Evolutionary conservation across 1,284 basidiomycete species (phyloP).

Genomic region (Ustilago nuda): DNA sequence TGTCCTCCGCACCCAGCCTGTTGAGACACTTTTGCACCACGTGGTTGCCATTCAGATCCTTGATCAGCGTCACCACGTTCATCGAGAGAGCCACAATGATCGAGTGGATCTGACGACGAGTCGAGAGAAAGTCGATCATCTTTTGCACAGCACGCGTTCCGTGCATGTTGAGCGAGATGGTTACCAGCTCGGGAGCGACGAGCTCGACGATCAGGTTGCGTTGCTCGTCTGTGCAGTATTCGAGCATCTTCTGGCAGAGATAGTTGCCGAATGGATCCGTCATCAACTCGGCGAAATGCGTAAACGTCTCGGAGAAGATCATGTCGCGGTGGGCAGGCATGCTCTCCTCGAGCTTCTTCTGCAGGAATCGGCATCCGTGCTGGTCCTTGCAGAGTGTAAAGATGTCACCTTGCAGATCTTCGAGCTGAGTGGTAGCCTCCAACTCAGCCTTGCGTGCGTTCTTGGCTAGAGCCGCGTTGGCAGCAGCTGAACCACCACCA

Average conservation of each 20-base stretch:
- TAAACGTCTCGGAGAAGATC: slow-evolving; percentile 98
- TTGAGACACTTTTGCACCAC: slow-evolving; percentile 99
- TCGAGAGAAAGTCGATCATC: slow-evolving; percentile 95
- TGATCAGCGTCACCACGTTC: slow-evolving; percentile 98
- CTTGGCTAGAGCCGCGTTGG: slow-evolving; percentile 35
- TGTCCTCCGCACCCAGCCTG: slow-evolving; percentile 96
- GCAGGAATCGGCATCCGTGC: slow-evolving; percentile 96
- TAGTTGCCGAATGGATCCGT: slow-evolving; percentile 99
- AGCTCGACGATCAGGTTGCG: slow-evolving; percentile 97
- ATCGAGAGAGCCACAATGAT: slow-evolving; percentile 96
- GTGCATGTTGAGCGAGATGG: slow-evolving; percentile 99
- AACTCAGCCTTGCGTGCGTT: slow-evolving; percentile 81
- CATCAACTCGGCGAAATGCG: slow-evolving; percentile 98
- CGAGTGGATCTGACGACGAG: slow-evolving; percentile 84
- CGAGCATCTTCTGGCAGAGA: slow-evolving; percentile 96
- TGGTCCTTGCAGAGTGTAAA: slow-evolving; percentile 96
- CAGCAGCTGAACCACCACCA: slow-evolving; percentile 19
- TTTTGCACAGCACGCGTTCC: slow-evolving; percentile 99
- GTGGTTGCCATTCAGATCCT: slow-evolving; percentile 99
- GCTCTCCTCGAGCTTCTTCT: slow-evolving; percentile 99
- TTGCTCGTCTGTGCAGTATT: slow-evolving; percentile 97
- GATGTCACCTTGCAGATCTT: slow-evolving; percentile 93
- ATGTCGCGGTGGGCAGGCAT: slow-evolving; percentile 81
- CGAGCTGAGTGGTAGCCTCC: slow-evolving; percentile 84
- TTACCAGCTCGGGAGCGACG: slow-evolving; percentile 95